phyloP scores from a whole-genome alignment of 108 stramenopile genomes.

The Fragilariopsis cylindrus region DNA sequence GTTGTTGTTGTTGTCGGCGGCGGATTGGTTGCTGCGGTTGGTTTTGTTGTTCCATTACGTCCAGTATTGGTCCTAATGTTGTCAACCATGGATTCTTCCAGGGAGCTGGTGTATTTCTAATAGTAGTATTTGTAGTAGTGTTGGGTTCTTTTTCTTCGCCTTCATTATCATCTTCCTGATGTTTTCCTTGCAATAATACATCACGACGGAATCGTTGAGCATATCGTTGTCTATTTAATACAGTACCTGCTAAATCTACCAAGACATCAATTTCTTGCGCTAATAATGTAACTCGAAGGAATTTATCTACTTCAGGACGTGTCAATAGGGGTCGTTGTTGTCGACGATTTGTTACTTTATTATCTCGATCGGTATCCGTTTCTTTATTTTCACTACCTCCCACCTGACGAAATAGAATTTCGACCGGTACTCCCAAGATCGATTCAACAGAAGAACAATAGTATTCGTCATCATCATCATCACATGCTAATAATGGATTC shows the following conservation, averaged over 20 bases:
- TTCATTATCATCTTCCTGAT: too few relatives aligned
- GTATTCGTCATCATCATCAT: neutral
- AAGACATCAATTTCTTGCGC: conserved; percentile 44
- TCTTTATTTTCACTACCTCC: conserved; percentile 2
- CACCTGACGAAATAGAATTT: conserved; percentile 28
- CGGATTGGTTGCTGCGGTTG: neutral
- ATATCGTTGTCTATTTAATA: conserved; percentile 12
- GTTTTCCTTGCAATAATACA: neutral
- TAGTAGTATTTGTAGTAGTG: neutral
- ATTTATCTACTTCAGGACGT: conserved; percentile 33
- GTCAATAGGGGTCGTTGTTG: conserved; percentile 24
- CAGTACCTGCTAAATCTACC: conserved; percentile 8
- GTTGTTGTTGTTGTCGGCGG: neutral
- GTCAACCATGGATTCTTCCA: conserved; percentile 16
- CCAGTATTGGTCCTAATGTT: conserved; percentile 12
- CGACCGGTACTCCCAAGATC: conserved; percentile 25
- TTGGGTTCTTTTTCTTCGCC: too few relatives aligned
- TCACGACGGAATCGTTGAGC: neutral
- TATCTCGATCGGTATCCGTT: neutral
- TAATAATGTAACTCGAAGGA: conserved; percentile 24
- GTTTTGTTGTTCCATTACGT: conserved; percentile 7
- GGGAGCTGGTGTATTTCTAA: neutral
- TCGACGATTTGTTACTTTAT: neutral
- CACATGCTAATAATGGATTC: too few relatives aligned
- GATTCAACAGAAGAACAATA: conserved; percentile 18